Evolutionary conservation across 208 protist species (phyloP).

Genomic region (Wallacemonas collosoma): DNA sequence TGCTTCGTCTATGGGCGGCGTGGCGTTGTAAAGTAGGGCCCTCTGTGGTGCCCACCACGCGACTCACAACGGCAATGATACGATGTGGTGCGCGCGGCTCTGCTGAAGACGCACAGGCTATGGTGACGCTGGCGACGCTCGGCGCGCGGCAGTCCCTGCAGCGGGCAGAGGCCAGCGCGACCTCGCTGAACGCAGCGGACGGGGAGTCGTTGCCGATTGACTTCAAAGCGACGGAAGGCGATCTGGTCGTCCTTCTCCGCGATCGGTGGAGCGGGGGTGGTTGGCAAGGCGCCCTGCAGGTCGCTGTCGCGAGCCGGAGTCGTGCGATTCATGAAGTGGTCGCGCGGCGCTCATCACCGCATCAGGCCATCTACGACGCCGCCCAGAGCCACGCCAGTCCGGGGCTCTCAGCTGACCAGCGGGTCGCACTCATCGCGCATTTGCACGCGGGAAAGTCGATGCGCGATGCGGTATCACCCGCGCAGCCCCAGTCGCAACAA

Average conservation of each 20-base stretch:
- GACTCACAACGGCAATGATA: slow-evolving; percentile 57
- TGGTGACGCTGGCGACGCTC: slow-evolving; percentile 25
- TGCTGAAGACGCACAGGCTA: slow-evolving; percentile 21
- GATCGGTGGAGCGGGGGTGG: slow-evolving; percentile 61
- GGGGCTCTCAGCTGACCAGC: slow-evolving; percentile 34
- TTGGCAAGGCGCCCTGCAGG: slow-evolving; percentile 65
- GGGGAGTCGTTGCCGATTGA: slow-evolving; percentile 39
- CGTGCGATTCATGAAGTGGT: slow-evolving; percentile 40
- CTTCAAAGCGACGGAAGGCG: slow-evolving; percentile 30
- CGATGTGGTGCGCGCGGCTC: slow-evolving; percentile 42
- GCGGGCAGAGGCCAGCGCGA: neutral
- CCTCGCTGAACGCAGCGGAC: neutral
- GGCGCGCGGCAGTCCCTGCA: neutral
- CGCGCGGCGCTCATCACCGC: slow-evolving; percentile 32
- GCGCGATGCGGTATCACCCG: neutral
- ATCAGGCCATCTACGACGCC: slow-evolving; percentile 37
- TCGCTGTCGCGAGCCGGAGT: slow-evolving; percentile 44
- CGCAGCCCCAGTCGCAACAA: neutral
- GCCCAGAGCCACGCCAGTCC: slow-evolving; percentile 10
- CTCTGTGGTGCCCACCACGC: slow-evolving; percentile 38
- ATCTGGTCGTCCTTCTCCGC: slow-evolving; percentile 33
- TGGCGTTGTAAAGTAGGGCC: slow-evolving; percentile 72
- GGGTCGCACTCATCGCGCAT: slow-evolving; percentile 38
- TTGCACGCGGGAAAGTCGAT: slow-evolving; percentile 10
- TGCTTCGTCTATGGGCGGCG: slow-evolving; percentile 59